Percentiles rank a stretch among this genome's conserved stretches.
These are phyloP conservation scores for Lanmaoa rubissima DNA, from an alignment of 768 basidiomycete species.

Conservation along the genomic window DNA sequence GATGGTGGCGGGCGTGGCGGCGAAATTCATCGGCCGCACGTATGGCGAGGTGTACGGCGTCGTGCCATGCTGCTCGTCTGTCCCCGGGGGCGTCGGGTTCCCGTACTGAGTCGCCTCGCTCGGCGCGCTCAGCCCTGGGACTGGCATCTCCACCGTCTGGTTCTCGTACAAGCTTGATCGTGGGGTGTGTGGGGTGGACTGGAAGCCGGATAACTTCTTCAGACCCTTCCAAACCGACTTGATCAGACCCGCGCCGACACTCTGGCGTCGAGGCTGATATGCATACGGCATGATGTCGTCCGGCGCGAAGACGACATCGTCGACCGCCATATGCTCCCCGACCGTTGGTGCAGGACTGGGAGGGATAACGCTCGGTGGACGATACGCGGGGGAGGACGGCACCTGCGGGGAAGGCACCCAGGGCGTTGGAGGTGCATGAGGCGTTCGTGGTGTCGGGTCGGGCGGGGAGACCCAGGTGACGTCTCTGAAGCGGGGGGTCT, in stretches of 20 bases:
- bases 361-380: conserved; percentile 9
- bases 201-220: conserved; percentile 28
- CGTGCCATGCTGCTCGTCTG: conserved; percentile 20
- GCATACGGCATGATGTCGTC: not conserved
- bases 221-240: conserved; percentile 35
- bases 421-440: not conserved
- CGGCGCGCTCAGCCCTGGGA: not conserved
- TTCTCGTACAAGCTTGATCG: not conserved
- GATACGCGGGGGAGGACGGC: conserved; percentile 12
- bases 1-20: not conserved
- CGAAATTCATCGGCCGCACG: not conserved
- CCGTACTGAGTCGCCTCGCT: conserved; percentile 17
- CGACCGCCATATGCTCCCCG: conserved; percentile 31
- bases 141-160: conserved; percentile 7
- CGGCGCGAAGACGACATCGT: conserved; percentile 11
- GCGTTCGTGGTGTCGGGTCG: conserved; percentile 16
- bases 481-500: conserved; percentile 23
- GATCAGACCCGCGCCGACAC: conserved; percentile 18
- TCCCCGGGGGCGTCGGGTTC: conserved; percentile 12
- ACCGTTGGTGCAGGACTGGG: conserved; percentile 27
- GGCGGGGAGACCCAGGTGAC: conserved; percentile 24
- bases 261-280: conserved; percentile 9
- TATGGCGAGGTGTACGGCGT: conserved; percentile 21
- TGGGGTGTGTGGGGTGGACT: not conserved
- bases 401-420: conserved; percentile 1